phyloP scores from a whole-genome alignment of 1,284 basidiomycete species.

The Pascua guehoae region DNA sequence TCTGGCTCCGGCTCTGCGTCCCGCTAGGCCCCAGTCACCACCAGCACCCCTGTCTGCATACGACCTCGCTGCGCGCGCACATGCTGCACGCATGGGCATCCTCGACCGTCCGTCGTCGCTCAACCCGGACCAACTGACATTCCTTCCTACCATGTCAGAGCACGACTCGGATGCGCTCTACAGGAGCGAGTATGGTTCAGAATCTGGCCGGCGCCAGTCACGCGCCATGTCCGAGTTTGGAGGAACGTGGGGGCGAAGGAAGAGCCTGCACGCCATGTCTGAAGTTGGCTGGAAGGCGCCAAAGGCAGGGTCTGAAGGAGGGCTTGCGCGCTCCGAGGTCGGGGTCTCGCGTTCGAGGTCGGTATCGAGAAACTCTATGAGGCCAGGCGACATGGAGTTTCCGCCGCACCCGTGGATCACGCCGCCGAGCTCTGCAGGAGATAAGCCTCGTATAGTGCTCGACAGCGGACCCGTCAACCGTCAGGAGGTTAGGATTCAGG shows the following conservation, averaged over 20 bases:
- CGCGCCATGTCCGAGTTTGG: slow-evolving; percentile 2
- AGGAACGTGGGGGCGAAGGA: background rate
- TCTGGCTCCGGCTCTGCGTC: too few relatives aligned
- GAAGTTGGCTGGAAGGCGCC: background rate
- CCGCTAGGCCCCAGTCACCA: background rate
- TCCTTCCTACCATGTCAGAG: slow-evolving; percentile 44
- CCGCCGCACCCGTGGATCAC: background rate
- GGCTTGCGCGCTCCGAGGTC: background rate
- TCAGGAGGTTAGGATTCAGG: background rate
- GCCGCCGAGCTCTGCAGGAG: background rate
- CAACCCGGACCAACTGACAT: slow-evolving; percentile 42
- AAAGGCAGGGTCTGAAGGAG: background rate
- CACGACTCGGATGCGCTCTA: slow-evolving; percentile 29
- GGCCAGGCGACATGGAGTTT: too few relatives aligned
- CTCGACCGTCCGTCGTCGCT: slow-evolving; percentile 41
- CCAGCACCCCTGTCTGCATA: slow-evolving; percentile 1
- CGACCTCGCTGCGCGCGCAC: slow-evolving; percentile 2
- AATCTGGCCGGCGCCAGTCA: background rate
- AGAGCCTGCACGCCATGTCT: slow-evolving; percentile 2
- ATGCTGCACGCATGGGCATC: slow-evolving; percentile 10
- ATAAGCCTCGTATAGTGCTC: background rate
- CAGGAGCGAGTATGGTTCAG: slow-evolving; percentile 5
- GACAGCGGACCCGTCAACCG: background rate
- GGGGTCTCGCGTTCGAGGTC: too few relatives aligned
- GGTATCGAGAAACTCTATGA: too few relatives aligned